Percentiles rank a stretch among this genome's conserved stretches.
These are phyloP conservation scores for Trametes punicea DNA, from an alignment of 768 basidiomycete species.

Conservation along the genomic window DNA sequence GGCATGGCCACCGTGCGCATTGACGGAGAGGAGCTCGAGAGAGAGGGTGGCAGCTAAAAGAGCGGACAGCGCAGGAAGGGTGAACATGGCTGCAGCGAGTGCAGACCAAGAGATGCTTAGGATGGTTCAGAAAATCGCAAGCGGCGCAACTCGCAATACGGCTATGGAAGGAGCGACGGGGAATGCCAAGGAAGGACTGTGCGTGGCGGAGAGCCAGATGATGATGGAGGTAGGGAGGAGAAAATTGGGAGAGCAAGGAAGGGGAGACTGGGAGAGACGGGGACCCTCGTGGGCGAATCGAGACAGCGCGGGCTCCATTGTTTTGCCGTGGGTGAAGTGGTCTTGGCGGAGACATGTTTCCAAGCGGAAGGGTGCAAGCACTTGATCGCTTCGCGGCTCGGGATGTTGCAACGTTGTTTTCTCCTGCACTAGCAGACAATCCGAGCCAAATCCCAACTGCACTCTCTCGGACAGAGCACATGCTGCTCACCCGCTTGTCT, in stretches of 20 bases:
- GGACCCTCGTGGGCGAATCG: too few species aligned
- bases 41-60: constrained; percentile 22
- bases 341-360: constrained; percentile 14
- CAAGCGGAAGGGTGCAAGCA: not conserved
- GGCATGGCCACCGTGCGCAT: constrained; percentile 8
- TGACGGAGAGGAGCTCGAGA: constrained; percentile 16
- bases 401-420: not conserved
- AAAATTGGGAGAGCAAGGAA: not conserved
- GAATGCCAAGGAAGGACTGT: not conserved
- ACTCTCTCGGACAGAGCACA: too few species aligned
- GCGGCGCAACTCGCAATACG: constrained; percentile 21
- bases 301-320: not conserved
- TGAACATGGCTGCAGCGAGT: constrained; percentile 12
- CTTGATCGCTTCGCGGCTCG: constrained; percentile 4
- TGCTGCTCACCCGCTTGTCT: too few species aligned
- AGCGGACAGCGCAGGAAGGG: constrained; percentile 22
- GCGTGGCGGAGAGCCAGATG: constrained; percentile 12
- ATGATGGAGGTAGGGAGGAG: not conserved
- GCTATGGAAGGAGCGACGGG: not conserved
- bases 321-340: not conserved
- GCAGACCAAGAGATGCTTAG: constrained; percentile 7
- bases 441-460: not conserved
- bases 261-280: not conserved
- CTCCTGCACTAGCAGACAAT: not conserved
- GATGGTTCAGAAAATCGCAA: constrained; percentile 6